Base-by-base conservation (phyloP, 148 eudicot species). In the Linanthus parryae region DNA sequence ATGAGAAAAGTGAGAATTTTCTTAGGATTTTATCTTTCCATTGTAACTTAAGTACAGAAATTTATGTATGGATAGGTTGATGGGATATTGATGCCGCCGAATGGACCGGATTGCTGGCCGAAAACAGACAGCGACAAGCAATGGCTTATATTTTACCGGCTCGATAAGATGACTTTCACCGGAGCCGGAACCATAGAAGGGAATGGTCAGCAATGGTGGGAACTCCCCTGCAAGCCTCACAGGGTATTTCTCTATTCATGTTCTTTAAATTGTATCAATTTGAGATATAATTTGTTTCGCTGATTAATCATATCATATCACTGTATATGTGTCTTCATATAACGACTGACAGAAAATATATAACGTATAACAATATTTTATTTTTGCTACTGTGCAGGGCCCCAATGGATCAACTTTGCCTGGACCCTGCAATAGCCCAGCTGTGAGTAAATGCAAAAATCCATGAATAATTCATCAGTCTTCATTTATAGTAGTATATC, bases 141-240 rank as follows among this genome's bases (percentile, higher is more conserved):
- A 56, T 92, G 99, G 99, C 64, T 92, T 19, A 91, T 92, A 24
- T 92, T 92, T 33, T 92, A 88, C 62, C 57, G 44, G 39, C 77
- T 92, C 2, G 70, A 92, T 63, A 64, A 57, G 8, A 73, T 88
- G 79, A 81, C 85, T 14, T 52, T 92, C 11, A 82, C 69, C 3
- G 99, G 99, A 23, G 72, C 62, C 2, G 99, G 99, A 27, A 82
- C 94, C 48, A 72, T 92, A 59, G 96, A 92, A 56, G 99, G 99
- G 43, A 78, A 87, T 68, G 99, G 99, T 9, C 39, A 88, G 30
- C 39, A 84, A 56, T 92, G 99, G 99, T 92, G 99, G 99, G 85
- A 88, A 8, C 99, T 92, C 58, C 99, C 99, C 18, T 92, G 99
- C 65, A 92, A 92, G 61, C 99, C 99, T 73, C 99, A 92, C 63